A percentile compares a stretch with the other conserved stretches of the same genome.
These are phyloP conservation scores for Fermentozyma sake DNA, from an alignment of 1,139 yeast genomes.

Conservation along the genomic window DNA sequence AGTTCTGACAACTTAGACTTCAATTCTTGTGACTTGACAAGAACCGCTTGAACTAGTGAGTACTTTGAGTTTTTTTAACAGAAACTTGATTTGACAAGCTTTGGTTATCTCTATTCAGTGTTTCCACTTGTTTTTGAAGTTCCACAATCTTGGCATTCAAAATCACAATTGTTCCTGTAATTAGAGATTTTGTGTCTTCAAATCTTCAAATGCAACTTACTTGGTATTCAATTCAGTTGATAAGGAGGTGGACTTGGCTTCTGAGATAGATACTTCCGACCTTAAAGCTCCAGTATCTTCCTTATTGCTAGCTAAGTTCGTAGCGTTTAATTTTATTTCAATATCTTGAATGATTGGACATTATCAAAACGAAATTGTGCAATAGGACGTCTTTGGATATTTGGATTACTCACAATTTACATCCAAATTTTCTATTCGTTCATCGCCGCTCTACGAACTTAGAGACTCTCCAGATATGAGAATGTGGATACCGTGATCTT, in stretches of 20 bases:
- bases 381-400: too few species aligned
- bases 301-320: slow-evolving; percentile 51
- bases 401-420: too few species aligned
- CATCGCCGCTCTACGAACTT: too few species aligned
- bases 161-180: slow-evolving; percentile 62
- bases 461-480: too few species aligned
- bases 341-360: too few species aligned
- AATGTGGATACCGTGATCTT: too few species aligned
- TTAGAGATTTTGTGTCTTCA: slow-evolving; percentile 61
- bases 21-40: slow-evolving; percentile 51
- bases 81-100: slow-evolving; percentile 60
- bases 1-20: slow-evolving; percentile 26
- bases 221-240: slow-evolving; percentile 63
- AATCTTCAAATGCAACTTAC: slow-evolving; percentile 55
- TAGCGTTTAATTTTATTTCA: too few species aligned
- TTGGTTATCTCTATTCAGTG: slow-evolving; percentile 48
- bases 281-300: slow-evolving; percentile 70
- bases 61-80: slow-evolving; percentile 63
- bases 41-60: slow-evolving; percentile 62
- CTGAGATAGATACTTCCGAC: slow-evolving; percentile 73
- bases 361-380: too few species aligned
- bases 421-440: too few species aligned
- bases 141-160: slow-evolving; percentile 65
- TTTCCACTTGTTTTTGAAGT: slow-evolving; percentile 51
- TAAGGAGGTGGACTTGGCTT: slow-evolving; percentile 74